Percentiles rank a stretch among this genome's conserved stretches.
Conservation (phyloP, 192 early-diverging fungal species). For the Umbelopsis vinacea region DNA sequence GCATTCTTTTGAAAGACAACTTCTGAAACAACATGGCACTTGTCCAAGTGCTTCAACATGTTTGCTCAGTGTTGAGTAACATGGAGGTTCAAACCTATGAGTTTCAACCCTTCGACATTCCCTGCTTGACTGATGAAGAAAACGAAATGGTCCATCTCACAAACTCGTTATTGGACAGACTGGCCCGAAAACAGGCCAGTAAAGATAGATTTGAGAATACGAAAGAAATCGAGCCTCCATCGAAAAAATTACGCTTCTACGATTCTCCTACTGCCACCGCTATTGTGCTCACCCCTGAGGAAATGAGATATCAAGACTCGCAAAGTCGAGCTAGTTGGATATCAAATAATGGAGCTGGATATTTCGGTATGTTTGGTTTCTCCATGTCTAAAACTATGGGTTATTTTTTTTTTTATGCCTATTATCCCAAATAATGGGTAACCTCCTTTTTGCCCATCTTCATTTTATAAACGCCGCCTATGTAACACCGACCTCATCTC, state of each 20-base stretch:
- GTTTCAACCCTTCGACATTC: not conserved
- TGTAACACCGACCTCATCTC: not conserved
- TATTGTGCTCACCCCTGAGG: not conserved
- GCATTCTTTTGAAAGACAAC: not conserved
- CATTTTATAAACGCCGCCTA: not conserved
- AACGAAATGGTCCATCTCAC: not conserved
- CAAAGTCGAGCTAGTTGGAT: not conserved
- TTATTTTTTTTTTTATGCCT: too few relatives aligned
- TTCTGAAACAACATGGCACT: not conserved
- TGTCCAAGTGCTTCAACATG: constrained; percentile 20
- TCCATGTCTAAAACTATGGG: too few relatives aligned
- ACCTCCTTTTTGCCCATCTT: too few relatives aligned
- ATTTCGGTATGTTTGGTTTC: constrained; percentile 11
- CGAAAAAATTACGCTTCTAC: not conserved
- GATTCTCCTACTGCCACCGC: not conserved
- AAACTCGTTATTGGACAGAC: not conserved
- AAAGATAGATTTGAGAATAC: not conserved
- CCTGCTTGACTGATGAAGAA: not conserved
- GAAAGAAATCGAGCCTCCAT: not conserved
- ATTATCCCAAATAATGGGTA: too few relatives aligned
- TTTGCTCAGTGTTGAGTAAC: constrained; percentile 7
- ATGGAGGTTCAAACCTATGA: constrained; percentile 12
- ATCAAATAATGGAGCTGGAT: constrained; percentile 10
- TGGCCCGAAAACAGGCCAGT: not conserved
- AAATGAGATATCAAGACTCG: not conserved